A percentile compares a stretch with the other conserved stretches of the same genome.
phyloP scores from a whole-genome alignment of 345 rosid species.

The Lepidium sativum region DNA sequence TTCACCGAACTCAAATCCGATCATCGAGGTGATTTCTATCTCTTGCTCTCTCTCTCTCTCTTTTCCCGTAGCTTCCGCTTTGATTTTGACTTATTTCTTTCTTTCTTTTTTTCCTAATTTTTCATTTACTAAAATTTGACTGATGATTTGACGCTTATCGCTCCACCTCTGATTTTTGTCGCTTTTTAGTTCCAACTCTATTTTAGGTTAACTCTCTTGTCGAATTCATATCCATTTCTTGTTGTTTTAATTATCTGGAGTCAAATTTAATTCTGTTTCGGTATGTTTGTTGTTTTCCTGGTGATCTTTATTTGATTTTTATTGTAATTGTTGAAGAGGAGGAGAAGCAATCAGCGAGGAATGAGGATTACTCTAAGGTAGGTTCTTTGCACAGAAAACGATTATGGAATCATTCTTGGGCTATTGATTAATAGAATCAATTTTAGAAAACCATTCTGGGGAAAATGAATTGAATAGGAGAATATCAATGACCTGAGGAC shows the following conservation, averaged over 20 bases:
- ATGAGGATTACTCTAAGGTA: constrained; percentile 47
- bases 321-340: constrained; percentile 34
- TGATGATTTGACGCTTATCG: constrained; percentile 6
- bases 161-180: constrained; percentile 18
- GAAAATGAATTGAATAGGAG: neutral
- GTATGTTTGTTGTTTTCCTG: neutral
- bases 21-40: constrained; percentile 51
- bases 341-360: constrained; percentile 37
- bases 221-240: constrained; percentile 17
- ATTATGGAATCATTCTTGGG: neutral
- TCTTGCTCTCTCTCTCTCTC: neutral
- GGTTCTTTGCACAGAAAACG: neutral
- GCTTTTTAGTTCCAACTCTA: constrained; percentile 8
- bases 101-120: neutral
- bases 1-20: constrained; percentile 79
- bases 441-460: neutral
- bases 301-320: constrained; percentile 4
- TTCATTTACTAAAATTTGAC: constrained; percentile 35
- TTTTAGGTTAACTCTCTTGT: constrained; percentile 6
- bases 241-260: neutral
- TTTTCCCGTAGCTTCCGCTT: constrained; percentile 12
- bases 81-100: neutral
- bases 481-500: neutral
- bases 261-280: constrained; percentile 3
- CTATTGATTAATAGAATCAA: neutral